Evolutionary conservation across 2,329 filamentous ascomycete genomes (phyloP), one percentile per base, ranked within the genome.

Genomic region (Fusarium xylarioides): DNA sequence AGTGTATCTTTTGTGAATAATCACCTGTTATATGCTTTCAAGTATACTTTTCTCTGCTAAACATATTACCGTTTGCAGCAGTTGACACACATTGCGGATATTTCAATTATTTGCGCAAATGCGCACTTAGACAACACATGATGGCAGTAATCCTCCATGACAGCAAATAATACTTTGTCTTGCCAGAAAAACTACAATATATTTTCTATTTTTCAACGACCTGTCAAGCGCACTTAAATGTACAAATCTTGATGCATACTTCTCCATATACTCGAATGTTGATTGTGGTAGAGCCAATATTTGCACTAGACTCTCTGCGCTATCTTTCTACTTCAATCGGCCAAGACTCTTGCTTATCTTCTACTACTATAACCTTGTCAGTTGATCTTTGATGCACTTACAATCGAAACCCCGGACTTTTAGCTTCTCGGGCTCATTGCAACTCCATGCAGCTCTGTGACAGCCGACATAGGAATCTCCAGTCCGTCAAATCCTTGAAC

Each of bases 51-150:
- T 40, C 34, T 15, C 6, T 19, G 19, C 28, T 8, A 19, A 46
- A 4, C 23, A 44, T 47, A 12, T n/a, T 16, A 18, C 62, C 44
- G 38, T 47, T 42, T 42, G 35, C 18, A 55, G 23, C 44, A 40
- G 34, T 40, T 26, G 28, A n/a, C 26, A 35, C 26, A 35, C 44
- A 21, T 37, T 34, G 40, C 23, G 28, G 28, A 6, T 35, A 11
- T 34, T 30, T 59, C 26, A 40, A 56, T 46, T n/a, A 7, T 32
- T 66, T 66, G 44, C 64, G 62, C 44, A n/a, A 52, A 44, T 49
- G 63, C 63, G 61, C 23, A 46, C 23, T 28, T 28, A 37, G 5
- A 32, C 12, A 12, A 40, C n/a, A 34, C 16, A n/a, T 18, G 26
- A 21, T 44, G 26, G 14, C 59, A 40, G 30, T 18, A 57, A 35